Evolutionary conservation across 225 moss, liverwort and hornwort species (phyloP), one percentile per base, ranked within the genome.

Genomic region (Asterella californica): DNA sequence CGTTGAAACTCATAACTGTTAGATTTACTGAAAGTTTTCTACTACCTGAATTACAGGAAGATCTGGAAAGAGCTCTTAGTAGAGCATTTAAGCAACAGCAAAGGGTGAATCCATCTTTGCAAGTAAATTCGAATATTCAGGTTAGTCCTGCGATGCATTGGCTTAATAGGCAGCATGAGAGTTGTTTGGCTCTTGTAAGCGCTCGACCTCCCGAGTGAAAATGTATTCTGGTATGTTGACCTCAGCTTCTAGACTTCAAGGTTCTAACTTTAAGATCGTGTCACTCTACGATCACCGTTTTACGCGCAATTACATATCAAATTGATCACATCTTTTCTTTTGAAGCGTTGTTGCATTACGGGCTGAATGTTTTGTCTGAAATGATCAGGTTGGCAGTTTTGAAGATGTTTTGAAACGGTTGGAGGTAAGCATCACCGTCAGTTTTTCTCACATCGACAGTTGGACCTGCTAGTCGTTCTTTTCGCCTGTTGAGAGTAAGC

Each of bases 391-490:
- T 64, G 95, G 99, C 54, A 99, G 99, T 87, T 95, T 99, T 85
- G 99, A 99, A 88, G 99, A 99, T 83, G 93, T 99, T 80, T 79
- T 95, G 84, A 99, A 93, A 87, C 89, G 99, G 85, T 90, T 99
- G 95, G 99, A 95, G 95, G 99, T 99, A 93, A 67, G 30, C 9
- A 36, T 74, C 50, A 19, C 25, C 29, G 14, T 72, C 72, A 46
- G 2, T 46, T 72, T 27, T 12, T 52, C 24, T 48, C 49, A 74
- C 48, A 53, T 24, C 17, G 57, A 19, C 6, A 4, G 17, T 19
- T 57, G 33, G 32, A 32, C 1, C 33, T 27, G 71, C 48, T 71
- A 29, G 11, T 64, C 4, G 47, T 45, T 25, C n/a, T n/a, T n/a
- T n/a, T n/a, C n/a, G n/a, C n/a, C n/a, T 33, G 30, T 33, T 53